phyloP scores from a whole-genome alignment of 2,329 filamentous ascomycete genomes.

The Metarhizium brunneum region DNA sequence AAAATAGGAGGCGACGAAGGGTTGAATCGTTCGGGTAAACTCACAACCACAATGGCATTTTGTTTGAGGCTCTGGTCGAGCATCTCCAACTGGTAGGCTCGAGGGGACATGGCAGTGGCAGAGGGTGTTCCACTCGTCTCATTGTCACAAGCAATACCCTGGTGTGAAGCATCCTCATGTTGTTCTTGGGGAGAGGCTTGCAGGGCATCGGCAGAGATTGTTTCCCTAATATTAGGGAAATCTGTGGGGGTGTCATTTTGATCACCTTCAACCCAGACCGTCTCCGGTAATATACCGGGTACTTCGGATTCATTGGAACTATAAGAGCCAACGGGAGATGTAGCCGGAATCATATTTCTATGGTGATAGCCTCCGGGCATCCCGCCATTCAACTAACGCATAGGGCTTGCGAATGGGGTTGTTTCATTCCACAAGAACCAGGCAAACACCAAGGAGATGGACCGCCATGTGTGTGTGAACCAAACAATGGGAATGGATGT shows the following conservation, averaged over 20 bases:
- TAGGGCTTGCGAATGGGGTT: background rate
- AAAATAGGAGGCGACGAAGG: background rate
- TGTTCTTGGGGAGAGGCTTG: slow-evolving; percentile 2
- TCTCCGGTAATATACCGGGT: slow-evolving; percentile 1
- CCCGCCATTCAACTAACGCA: background rate
- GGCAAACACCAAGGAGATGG: background rate
- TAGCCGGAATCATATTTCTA: slow-evolving; percentile 5
- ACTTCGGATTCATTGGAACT: slow-evolving; percentile 6
- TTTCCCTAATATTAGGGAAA: slow-evolving; percentile 10
- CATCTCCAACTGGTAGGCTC: slow-evolving; percentile 71
- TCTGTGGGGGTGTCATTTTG: slow-evolving; percentile 1
- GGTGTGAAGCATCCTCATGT: background rate
- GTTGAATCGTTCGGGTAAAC: slow-evolving; percentile 11
- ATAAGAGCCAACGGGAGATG: background rate
- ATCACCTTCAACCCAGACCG: background rate
- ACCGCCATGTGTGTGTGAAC: background rate
- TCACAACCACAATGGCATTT: slow-evolving; percentile 65
- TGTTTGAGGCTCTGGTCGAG: slow-evolving; percentile 55
- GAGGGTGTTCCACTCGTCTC: background rate
- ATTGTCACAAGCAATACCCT: slow-evolving; percentile 1
- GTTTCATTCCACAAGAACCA: background rate
- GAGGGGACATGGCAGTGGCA: slow-evolving; percentile 28
- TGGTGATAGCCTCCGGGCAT: background rate
- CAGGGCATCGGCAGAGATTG: slow-evolving; percentile 7
- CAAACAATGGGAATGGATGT: background rate